phyloP scores from a whole-genome alignment of 495 filamentous ascomycete species.

The Cercophora samala region DNA sequence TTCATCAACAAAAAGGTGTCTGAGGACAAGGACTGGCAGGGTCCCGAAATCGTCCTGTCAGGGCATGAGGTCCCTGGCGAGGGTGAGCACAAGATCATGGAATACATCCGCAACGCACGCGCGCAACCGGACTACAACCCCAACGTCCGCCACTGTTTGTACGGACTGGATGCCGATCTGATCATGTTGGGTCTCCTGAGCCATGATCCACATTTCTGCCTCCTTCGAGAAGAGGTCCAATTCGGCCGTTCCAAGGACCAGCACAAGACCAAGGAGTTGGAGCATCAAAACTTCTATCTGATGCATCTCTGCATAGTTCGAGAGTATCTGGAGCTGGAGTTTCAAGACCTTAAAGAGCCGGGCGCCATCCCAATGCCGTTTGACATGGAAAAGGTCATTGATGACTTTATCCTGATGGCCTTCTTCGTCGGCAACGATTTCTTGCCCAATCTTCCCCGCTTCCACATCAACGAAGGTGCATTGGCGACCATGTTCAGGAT shows the following conservation, averaged over 20 bases:
- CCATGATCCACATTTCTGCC: conserved; percentile 97
- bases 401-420: conserved; percentile 98
- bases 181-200: conserved; percentile 98
- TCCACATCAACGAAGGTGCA: conserved; percentile 98
- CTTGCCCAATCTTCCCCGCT: conserved; percentile 88
- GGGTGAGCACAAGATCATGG: conserved; percentile 99
- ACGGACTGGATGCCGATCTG: conserved; percentile 94
- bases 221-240: conserved; percentile 95
- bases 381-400: conserved; percentile 94
- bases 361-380: conserved; percentile 73
- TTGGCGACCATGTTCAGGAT: conserved; percentile 94
- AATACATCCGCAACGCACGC: conserved; percentile 96
- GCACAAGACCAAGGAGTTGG: conserved; percentile 88
- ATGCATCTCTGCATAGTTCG: conserved; percentile 96
- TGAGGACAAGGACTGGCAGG: conserved; percentile 96
- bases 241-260: conserved; percentile 77
- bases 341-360: conserved; percentile 84
- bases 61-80: conserved; percentile 99
- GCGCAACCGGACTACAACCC: conserved; percentile 89
- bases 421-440: conserved; percentile 99
- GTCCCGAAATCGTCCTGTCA: conserved; percentile 90
- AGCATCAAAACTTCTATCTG: conserved; percentile 98
- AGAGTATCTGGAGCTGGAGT: conserved; percentile 95
- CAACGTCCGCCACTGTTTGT: conserved; percentile 96
- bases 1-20: conserved; percentile 98